phyloP scores from a whole-genome alignment of 1,284 basidiomycete genomes.

The Ustilago shanxiensis region DNA sequence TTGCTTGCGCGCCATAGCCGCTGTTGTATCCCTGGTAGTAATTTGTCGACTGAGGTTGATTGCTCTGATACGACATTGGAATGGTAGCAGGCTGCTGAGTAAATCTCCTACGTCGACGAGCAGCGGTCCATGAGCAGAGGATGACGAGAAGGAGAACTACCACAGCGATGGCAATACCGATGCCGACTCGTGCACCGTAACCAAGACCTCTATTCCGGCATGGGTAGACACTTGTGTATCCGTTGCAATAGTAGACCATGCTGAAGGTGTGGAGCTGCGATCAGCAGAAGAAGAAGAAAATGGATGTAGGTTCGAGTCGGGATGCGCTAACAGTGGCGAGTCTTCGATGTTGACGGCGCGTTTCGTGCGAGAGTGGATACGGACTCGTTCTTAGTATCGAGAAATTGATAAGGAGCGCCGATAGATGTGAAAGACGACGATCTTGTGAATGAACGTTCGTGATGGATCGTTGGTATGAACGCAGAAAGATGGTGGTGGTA shows the following conservation, averaged over 20 bases:
- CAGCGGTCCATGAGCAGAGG: conserved; percentile 16
- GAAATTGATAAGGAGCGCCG: no score
- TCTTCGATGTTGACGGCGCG: no score
- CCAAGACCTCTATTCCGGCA: conserved; percentile 23
- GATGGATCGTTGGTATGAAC: no score
- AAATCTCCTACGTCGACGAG: conserved; percentile 30
- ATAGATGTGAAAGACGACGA: no score
- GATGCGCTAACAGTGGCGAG: not conserved
- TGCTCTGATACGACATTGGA: conserved; percentile 39
- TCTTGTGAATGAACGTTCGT: no score
- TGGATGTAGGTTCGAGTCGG: not conserved
- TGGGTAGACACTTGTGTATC: conserved; percentile 14
- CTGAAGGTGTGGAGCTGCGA: not conserved
- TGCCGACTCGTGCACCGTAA: conserved; percentile 36
- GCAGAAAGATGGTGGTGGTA: not conserved
- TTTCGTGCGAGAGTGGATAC: no score
- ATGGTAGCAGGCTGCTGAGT: conserved; percentile 18
- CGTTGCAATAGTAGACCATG: conserved; percentile 39
- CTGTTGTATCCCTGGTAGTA: conserved; percentile 32
- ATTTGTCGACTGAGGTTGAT: conserved; percentile 14
- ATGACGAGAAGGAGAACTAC: conserved; percentile 23
- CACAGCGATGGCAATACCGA: conserved; percentile 39
- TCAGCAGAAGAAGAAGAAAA: not conserved
- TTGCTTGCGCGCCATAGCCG: conserved; percentile 27
- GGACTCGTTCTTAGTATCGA: no score